phyloP scores from a whole-genome alignment of 345 rosid species.

The Gossypium anomalum region DNA sequence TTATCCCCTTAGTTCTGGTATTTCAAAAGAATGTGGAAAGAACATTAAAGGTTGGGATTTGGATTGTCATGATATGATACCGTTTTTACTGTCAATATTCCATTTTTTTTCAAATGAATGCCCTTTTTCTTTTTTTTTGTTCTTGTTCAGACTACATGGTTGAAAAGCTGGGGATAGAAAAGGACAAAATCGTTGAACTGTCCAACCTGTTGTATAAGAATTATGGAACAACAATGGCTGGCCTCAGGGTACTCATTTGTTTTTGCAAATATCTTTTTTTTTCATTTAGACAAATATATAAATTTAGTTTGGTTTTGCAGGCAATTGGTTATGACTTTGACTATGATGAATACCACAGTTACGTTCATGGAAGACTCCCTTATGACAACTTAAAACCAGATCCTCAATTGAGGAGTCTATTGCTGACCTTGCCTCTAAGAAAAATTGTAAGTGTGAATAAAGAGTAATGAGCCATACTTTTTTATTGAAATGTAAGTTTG shows the following conservation, averaged over 20 bases:
- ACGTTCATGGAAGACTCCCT: slow-evolving; percentile 88
- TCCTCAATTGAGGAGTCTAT: slow-evolving; percentile 68
- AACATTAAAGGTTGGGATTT: slow-evolving; percentile 57
- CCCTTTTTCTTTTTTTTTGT: background rate
- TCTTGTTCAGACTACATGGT: slow-evolving; percentile 66
- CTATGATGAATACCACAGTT: slow-evolving; percentile 89
- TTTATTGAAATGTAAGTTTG: background rate
- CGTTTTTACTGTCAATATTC: background rate
- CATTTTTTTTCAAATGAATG: slow-evolving; percentile 6
- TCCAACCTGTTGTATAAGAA: slow-evolving; percentile 76
- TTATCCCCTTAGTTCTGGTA: slow-evolving; percentile 65
- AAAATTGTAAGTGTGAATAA: slow-evolving; percentile 62
- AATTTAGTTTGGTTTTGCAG: slow-evolving; percentile 31
- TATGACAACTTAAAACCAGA: slow-evolving; percentile 87
- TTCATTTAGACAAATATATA: background rate
- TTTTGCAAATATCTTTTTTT: background rate
- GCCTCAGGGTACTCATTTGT: slow-evolving; percentile 59
- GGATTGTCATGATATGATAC: background rate
- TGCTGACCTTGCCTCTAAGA: slow-evolving; percentile 67
- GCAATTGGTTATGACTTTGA: slow-evolving; percentile 92
- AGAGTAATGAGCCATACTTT: background rate
- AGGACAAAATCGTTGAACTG: slow-evolving; percentile 52
- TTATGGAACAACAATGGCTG: slow-evolving; percentile 99
- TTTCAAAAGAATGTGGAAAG: slow-evolving; percentile 47
- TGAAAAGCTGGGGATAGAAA: slow-evolving; percentile 71